A percentile compares a stretch with the other conserved stretches of the same genome.
Evolutionary conservation across 164 flowering plant species (phyloP).

Genomic region (Brasenia schreberi): DNA sequence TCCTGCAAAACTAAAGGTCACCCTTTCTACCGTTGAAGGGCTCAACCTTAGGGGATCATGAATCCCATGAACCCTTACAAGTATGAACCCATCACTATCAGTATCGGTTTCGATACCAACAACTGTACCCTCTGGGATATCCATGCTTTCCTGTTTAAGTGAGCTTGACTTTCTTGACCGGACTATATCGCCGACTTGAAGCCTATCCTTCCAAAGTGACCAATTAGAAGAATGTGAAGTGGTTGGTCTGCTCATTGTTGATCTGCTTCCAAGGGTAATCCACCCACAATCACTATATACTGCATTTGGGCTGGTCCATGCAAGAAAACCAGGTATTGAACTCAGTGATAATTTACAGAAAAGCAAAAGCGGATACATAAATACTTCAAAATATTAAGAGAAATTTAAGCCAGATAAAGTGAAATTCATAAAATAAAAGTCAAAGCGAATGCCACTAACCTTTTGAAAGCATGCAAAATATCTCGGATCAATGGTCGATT

Average conservation of each 20-base stretch:
- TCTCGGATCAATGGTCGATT: slow-evolving; percentile 63
- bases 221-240: slow-evolving; percentile 44
- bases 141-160: slow-evolving; percentile 58
- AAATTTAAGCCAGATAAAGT: background rate
- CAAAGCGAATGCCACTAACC: slow-evolving; percentile 18
- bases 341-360: too few species aligned
- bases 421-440: background rate
- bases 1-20: slow-evolving; percentile 58
- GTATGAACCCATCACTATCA: slow-evolving; percentile 40
- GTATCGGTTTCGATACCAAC: slow-evolving; percentile 53
- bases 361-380: background rate
- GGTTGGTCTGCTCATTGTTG: background rate
- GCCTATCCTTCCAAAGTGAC: slow-evolving; percentile 67
- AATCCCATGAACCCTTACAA: slow-evolving; percentile 72
- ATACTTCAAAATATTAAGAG: background rate
- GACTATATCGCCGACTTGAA: slow-evolving; percentile 70
- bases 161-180: slow-evolving; percentile 74
- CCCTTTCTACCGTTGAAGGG: slow-evolving; percentile 55
- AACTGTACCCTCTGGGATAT: slow-evolving; percentile 61
- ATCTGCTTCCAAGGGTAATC: slow-evolving; percentile 23
- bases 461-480: slow-evolving; percentile 50
- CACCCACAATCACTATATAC: slow-evolving; percentile 28
- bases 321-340: background rate
- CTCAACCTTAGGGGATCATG: slow-evolving; percentile 77
- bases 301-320: slow-evolving; percentile 53